Percentiles rank a stretch among this genome's conserved stretches.
Evolutionary conservation across 106 monocot species (phyloP).

Genomic region (Cymbidium sinense): DNA sequence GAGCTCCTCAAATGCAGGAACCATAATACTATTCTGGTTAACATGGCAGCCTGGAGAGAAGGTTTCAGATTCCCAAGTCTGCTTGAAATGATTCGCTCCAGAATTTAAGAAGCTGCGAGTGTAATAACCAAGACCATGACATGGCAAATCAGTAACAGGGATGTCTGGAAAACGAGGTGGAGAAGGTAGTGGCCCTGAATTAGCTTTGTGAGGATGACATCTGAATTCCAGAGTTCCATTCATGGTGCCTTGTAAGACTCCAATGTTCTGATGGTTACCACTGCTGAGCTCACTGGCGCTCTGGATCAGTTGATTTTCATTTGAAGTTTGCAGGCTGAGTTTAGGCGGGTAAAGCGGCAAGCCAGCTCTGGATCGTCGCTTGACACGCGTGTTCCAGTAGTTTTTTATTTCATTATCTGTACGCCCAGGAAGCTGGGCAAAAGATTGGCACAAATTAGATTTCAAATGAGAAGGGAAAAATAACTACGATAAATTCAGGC

Average conservation of each 20-base stretch:
- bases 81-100: slow-evolving; percentile 11
- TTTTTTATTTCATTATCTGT: slow-evolving; percentile 81
- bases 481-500: no score
- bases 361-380: slow-evolving; percentile 34
- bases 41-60: slow-evolving; percentile 14
- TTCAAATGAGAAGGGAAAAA: background rate
- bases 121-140: slow-evolving; percentile 21
- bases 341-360: slow-evolving; percentile 39
- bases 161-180: slow-evolving; percentile 14
- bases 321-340: slow-evolving; percentile 6
- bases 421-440: slow-evolving; percentile 51
- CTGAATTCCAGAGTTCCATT: background rate
- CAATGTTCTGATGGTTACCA: slow-evolving; percentile 10
- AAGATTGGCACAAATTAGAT: background rate
- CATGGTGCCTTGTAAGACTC: background rate
- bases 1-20: slow-evolving; percentile 17
- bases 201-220: background rate
- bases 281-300: background rate
- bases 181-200: background rate
- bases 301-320: slow-evolving; percentile 16
- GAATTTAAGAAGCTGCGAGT: slow-evolving; percentile 18
- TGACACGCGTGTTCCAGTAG: slow-evolving; percentile 60
- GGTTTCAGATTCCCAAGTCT: slow-evolving; percentile 16
- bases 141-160: slow-evolving; percentile 9
- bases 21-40: background rate